Evolutionary conservation across 129 eudicot species (phyloP), one percentile per base, ranked within the genome.

Genomic region (Helianthus tuberosus): DNA sequence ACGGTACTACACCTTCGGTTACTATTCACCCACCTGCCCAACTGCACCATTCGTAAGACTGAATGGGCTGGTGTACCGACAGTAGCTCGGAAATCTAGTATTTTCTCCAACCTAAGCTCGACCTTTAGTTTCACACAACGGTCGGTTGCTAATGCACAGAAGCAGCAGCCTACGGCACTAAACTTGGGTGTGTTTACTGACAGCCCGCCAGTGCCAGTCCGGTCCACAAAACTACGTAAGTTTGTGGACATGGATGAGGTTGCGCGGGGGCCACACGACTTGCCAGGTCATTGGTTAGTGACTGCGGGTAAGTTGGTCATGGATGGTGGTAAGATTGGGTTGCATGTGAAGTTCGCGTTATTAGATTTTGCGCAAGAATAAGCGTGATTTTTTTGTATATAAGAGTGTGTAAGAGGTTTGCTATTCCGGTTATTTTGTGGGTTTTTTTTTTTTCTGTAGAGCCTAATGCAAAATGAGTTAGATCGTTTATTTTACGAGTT

Each of bases 201-300:
- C 6, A 90, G 86, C 39, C 96, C 93, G 3, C 93, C 93, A 0
- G 85, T 81, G 60, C 91, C 89, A 0, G 64, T 85, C 9, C 86
- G 81, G 4, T 83, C 79, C 4, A 76, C 73, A 15, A 89, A 86
- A 71, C 76, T 92, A 46, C 71, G 81, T 15, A 89, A 86, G 53
- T 89, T 77, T 48, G 84, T 92, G 12, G 96, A 89, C 23, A 65
- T 77, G 11, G 65, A 83, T 6, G 98, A 92, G 86, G 90, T 92
- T 9, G 81, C 76, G 11, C 86, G 90, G 20, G 98, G 98, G 14
- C 98, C 96, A 13, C 85, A 85, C 35, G 95, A 92, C 80, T 65
- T 75, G 5, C 96, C 98, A 1, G 96, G 96, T 7, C 98, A 89
- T 81, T 92, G 96, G 98, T 66, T 92, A 78, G 98, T 89, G 11